Base-by-base conservation (phyloP, 768 basidiomycete genomes). In the Leccinum variicolor region DNA sequence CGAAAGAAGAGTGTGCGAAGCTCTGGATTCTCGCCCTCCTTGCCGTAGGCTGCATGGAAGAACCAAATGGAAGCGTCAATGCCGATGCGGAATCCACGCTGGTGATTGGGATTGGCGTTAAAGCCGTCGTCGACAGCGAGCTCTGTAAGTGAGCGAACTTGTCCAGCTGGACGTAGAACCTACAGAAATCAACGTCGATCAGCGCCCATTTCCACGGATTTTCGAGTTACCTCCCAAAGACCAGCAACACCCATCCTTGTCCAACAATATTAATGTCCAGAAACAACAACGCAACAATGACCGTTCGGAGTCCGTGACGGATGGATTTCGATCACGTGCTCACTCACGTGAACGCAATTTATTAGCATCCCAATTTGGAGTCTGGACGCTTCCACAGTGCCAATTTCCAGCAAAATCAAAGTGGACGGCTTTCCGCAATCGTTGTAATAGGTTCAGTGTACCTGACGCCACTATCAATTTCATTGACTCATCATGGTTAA, bases 61-160 rank as follows among this genome's bases (percentile, higher is more conserved):
- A 90, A 89, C 89, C 88, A 90, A 55, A 92, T 72, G 72, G 77
- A 87, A 17, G 91, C 91, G 66, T 96, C 94, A 49, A 95, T 92
- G 3, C 94, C 94, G 29, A 96, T 76, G 21, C 90, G 83, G 61
- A 87, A 88, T 8, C 91, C 92, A 47, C 92, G 81, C 31, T 83
- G 74, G 21, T 82, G 81, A 34, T 80, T 75, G 1, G 79, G 77
- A 64, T 91, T 91, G 19, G 79, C 76, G 53, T 84, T 77, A 67
- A 93, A 91, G 0, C 92, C 91, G 53, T 93, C 85, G 31, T 78
- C 76, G 28, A 91, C 82, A 1, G 91, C 82, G 26, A 94, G 75
- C 50, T 91, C 83, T 0, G 90, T 89, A 36, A 94, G 74, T 10
- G 94, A 93, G 29, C 90, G 84, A 10, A 79, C 77, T 64, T 84